Evolutionary conservation across 2,329 filamentous ascomycete genomes (phyloP).

Genomic region (Cordyceps farinosa): DNA sequence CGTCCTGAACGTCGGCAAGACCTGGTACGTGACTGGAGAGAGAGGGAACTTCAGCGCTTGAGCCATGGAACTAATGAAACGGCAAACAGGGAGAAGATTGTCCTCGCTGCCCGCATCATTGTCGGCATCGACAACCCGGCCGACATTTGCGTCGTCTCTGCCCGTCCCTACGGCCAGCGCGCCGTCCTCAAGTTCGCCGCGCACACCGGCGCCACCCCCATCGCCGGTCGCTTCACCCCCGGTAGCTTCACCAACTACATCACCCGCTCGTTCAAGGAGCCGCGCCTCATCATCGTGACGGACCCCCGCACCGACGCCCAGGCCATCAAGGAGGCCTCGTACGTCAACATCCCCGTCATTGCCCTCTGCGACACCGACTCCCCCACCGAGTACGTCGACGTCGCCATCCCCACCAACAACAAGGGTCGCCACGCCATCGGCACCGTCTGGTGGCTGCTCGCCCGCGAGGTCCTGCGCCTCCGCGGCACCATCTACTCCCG

Average conservation of each 20-base stretch:
- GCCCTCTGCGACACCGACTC: constrained; percentile 99
- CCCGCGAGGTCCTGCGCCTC: constrained; percentile 98
- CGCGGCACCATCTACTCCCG: constrained; percentile 94
- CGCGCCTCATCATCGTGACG: constrained; percentile 98
- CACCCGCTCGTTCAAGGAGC: constrained; percentile 99
- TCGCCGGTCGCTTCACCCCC: constrained; percentile 99
- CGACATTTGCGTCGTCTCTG: constrained; percentile 98
- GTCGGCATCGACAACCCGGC: constrained; percentile 98
- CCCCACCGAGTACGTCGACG: constrained; percentile 98
- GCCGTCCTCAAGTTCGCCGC: constrained; percentile 99
- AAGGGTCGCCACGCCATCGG: constrained; percentile 99
- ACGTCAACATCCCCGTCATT: constrained; percentile 99
- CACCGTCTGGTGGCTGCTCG: constrained; percentile 98
- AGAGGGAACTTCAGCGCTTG: not conserved
- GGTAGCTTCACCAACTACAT: constrained; percentile 99
- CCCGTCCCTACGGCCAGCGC: constrained; percentile 98
- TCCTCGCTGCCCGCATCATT: constrained; percentile 97
- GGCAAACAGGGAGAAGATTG: constrained; percentile 89
- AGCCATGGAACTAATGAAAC: not conserved
- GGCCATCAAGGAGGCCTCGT: constrained; percentile 99
- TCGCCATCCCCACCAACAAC: constrained; percentile 99
- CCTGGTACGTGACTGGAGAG: constrained; percentile 65
- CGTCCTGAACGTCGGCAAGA: constrained; percentile 99
- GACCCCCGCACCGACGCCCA: constrained; percentile 99
- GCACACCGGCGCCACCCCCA: constrained; percentile 96